Conservation (phyloP, 192 early-diverging fungal genomes). For the Umbelopsis sp. region DNA sequence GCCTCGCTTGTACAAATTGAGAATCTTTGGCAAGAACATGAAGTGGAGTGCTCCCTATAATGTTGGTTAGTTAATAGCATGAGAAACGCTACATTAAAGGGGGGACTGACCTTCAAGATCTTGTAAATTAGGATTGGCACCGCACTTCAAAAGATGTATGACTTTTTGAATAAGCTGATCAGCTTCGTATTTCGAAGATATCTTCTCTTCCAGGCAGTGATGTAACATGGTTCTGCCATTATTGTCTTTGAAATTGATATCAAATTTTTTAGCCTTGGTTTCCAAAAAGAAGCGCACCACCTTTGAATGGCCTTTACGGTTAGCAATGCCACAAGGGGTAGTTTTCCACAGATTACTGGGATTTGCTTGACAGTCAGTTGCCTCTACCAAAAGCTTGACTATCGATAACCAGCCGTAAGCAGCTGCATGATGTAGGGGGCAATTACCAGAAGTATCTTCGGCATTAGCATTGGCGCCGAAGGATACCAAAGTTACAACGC, state of each 20-base stretch:
- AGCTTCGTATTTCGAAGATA: conserved; percentile 34
- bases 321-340: conserved; percentile 53
- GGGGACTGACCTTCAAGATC: conserved; percentile 33
- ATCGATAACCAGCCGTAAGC: conserved; percentile 49
- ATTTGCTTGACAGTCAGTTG: conserved; percentile 42
- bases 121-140: conserved; percentile 43
- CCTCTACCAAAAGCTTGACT: conserved; percentile 44
- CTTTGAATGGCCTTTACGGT: conserved; percentile 55
- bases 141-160: conserved; percentile 28
- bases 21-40: not conserved
- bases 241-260: conserved; percentile 52
- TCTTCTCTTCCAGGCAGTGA: conserved; percentile 17
- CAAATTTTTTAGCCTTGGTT: conserved; percentile 24
- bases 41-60: not conserved
- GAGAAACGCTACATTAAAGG: too few relatives aligned
- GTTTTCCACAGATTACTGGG: conserved; percentile 52
- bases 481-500: conserved; percentile 42
- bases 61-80: not conserved
- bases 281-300: conserved; percentile 45
- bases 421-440: conserved; percentile 53
- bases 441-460: conserved; percentile 49
- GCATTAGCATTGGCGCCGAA: conserved; percentile 48
- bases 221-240: conserved; percentile 54
- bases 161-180: conserved; percentile 27
- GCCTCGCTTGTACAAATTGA: not conserved